These are phyloP conservation scores for Tulasnella sp. DNA, from an alignment of 768 basidiomycete genomes.

Conservation along the genomic window DNA sequence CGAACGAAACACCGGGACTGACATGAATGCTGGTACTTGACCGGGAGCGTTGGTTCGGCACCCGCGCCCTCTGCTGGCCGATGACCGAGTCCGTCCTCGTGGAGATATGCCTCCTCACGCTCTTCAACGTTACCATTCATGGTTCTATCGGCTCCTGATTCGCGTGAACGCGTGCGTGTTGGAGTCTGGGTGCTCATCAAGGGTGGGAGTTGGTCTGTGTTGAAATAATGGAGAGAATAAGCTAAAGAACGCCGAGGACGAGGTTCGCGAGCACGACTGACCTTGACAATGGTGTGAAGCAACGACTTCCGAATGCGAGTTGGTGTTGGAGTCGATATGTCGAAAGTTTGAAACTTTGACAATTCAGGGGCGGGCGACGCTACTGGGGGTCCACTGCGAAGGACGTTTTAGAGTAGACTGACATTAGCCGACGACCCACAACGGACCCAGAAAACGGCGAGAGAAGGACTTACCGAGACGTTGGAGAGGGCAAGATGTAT, in stretches of 20 bases:
- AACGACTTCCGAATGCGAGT: neutral
- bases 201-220: neutral
- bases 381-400: neutral
- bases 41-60: neutral
- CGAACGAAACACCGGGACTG: neutral
- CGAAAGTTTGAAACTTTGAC: neutral
- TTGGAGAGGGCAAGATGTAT: neutral
- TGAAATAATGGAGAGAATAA: neutral
- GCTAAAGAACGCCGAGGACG: no score
- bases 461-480: neutral
- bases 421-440: neutral
- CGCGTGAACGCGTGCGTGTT: neutral
- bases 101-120: neutral
- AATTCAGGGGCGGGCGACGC: neutral
- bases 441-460: neutral
- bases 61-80: neutral
- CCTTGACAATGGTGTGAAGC: neutral
- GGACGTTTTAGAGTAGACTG: neutral
- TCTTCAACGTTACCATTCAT: neutral
- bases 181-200: neutral
- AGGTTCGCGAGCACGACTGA: neutral
- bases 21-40: neutral
- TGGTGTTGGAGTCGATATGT: neutral
- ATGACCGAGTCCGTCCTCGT: neutral
- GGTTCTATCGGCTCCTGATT: neutral